Conservation (phyloP, 2,329 filamentous ascomycete species). For the Cordyceps cicadae region DNA sequence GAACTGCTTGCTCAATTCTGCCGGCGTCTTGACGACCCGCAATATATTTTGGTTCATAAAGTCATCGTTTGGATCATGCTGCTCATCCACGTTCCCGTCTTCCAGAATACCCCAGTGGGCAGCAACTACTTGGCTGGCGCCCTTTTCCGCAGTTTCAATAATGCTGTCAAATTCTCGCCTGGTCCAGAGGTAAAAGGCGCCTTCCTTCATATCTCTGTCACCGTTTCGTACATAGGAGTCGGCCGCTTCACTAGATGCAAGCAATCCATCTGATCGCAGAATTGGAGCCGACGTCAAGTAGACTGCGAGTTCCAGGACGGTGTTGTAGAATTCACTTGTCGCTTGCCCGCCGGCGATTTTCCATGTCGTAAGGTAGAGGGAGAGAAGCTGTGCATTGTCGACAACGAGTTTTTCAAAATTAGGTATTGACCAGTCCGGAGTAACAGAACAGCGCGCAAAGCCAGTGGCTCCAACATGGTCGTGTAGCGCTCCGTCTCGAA, state of each 20-base stretch:
- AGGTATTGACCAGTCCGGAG: constrained; percentile 83
- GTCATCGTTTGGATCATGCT: constrained; percentile 84
- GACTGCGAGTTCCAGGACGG: constrained; percentile 74
- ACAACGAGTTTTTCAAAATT: constrained; percentile 97
- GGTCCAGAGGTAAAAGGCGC: constrained; percentile 93
- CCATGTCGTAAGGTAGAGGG: constrained; percentile 82
- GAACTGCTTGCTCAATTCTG: constrained; percentile 66
- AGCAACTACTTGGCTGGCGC: constrained; percentile 65
- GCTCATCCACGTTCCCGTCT: constrained; percentile 76
- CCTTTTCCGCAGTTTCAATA: constrained; percentile 40
- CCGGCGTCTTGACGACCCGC: constrained; percentile 57
- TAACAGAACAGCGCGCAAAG: constrained; percentile 74
- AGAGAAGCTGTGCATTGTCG: constrained; percentile 80
- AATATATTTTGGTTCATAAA: constrained; percentile 92
- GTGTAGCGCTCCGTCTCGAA: constrained; percentile 48
- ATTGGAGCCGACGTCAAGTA: constrained; percentile 72
- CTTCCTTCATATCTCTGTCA: constrained; percentile 77
- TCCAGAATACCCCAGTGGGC: constrained; percentile 76
- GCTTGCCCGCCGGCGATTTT: constrained; percentile 43
- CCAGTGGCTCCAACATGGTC: constrained; percentile 48
- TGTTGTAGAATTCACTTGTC: constrained; percentile 65
- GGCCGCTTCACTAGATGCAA: constrained; percentile 83
- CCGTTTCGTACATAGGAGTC: constrained; percentile 70
- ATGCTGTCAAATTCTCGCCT: constrained; percentile 74
- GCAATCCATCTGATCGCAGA: constrained; percentile 60